phyloP scores from a whole-genome alignment of 2,329 filamentous ascomycete genomes.

The Fusarium staphyleae region DNA sequence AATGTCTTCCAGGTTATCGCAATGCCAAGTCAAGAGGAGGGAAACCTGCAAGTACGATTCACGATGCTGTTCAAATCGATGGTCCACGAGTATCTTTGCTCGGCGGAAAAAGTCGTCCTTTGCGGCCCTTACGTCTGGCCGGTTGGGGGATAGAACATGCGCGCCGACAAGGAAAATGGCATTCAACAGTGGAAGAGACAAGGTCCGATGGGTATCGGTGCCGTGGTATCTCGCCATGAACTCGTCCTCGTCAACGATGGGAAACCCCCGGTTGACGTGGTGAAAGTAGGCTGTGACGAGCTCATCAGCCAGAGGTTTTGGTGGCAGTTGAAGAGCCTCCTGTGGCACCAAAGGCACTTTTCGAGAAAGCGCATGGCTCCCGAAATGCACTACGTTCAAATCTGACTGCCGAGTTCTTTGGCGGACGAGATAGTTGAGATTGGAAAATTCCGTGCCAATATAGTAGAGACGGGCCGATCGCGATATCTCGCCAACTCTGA shows the following conservation, averaged over 20 bases:
- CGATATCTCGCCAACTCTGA: constrained; percentile 54
- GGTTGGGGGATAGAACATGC: constrained; percentile 53
- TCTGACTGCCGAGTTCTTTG: constrained; percentile 49
- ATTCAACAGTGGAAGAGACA: constrained; percentile 58
- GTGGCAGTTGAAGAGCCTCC: constrained; percentile 58
- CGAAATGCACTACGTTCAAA: constrained; percentile 46
- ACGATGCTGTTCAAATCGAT: constrained; percentile 60
- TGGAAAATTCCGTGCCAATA: constrained; percentile 63
- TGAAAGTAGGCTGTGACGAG: constrained; percentile 59
- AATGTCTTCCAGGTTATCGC: constrained; percentile 62
- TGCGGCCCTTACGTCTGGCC: constrained; percentile 49
- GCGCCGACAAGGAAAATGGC: constrained; percentile 59
- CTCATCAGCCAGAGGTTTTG: constrained; percentile 56
- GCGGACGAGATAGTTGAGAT: constrained; percentile 61
- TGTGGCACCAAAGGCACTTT: constrained; percentile 50
- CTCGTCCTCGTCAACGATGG: constrained; percentile 58
- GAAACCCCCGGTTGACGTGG: constrained; percentile 59
- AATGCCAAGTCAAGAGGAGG: constrained; percentile 62
- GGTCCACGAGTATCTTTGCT: constrained; percentile 61
- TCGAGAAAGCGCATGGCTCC: constrained; percentile 45
- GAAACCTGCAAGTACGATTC: constrained; percentile 62
- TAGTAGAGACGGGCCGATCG: constrained; percentile 58
- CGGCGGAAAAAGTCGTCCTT: constrained; percentile 59
- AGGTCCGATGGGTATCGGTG: constrained; percentile 52
- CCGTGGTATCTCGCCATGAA: constrained; percentile 59